Base-by-base conservation (phyloP, 805 yeast genomes). In the Candida insectalens region DNA sequence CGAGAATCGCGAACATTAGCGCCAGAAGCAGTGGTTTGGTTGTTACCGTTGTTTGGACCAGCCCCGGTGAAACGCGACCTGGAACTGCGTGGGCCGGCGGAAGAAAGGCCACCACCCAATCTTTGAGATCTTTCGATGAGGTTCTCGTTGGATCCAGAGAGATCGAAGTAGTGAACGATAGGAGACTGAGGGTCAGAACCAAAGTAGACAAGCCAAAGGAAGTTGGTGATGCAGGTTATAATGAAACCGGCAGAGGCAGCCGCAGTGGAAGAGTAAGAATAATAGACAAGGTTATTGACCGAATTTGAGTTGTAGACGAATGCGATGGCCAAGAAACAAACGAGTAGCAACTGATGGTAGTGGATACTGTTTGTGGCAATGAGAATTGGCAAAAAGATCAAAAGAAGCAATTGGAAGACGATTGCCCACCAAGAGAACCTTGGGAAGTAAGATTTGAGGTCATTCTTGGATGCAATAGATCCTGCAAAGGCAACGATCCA, bases 391-490 rank as follows among this genome's bases (percentile, higher is more conserved):
- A 71, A 65, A 15, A 65, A 53, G 4, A 74, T 45, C 15, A 82
- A 66, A 27, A 84, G 44, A 20, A 83, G 41, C 15, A 87, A 62
- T 57, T 89, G 77, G 51, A 74, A 92, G 2, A 82, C 88, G 5
- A 92, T 56, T 2, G 94, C 95, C 98, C 98, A 92, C 98, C 98
- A 89, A 4, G 92, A 74, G 57, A 89, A 82, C 43, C 74, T 72
- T 1, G 96, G 96, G 51, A 80, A 84, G 5, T 57, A 43, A 21
- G 14, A 14, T 12, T 58, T 20, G 6, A 44, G 29, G 15, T 41
- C 55, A 14, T 55, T 52, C 13, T 64, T 65, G 5, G 74, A 53
- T 1, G 82, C 76, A 14, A 83, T 75, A 12, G 94, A 83, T 2
- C 96, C 96, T 2, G 81, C 94, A 35, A 92, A 67, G 7, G 95